Percentiles rank a stretch among this genome's conserved stretches.
phyloP scores from a whole-genome alignment of 2,329 filamentous ascomycete species.

The Aureobasidium sp. region DNA sequence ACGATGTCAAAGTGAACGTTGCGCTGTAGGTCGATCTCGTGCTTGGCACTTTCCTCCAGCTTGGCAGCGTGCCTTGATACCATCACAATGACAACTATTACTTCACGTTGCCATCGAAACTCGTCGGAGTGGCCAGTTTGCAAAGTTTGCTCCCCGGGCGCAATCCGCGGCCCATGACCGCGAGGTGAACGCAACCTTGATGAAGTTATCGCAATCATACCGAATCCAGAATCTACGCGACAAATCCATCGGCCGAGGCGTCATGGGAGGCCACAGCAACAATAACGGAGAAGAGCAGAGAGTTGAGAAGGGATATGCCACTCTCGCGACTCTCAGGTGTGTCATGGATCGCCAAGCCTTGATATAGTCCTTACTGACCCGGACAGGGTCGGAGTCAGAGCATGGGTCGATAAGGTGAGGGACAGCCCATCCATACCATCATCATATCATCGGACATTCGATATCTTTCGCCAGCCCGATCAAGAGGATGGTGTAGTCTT shows the following conservation, averaged over 20 bases:
- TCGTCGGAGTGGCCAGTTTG: neutral
- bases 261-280: constrained; percentile 10
- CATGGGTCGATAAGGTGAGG: constrained; percentile 61
- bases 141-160: constrained; percentile 15
- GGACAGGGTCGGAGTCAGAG: constrained; percentile 58
- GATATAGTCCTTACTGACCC: constrained; percentile 25
- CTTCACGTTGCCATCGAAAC: no score
- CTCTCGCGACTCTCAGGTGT: constrained; percentile 73
- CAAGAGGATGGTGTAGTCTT: neutral
- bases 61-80: no score
- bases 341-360: constrained; percentile 24
- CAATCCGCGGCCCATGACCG: constrained; percentile 10
- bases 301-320: constrained; percentile 73
- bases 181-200: neutral
- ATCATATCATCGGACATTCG: neutral
- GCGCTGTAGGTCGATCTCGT: neutral
- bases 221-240: neutral
- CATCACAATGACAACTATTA: no score
- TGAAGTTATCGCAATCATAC: neutral
- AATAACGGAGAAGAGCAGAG: constrained; percentile 35
- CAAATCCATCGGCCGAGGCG: neutral
- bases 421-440: neutral
- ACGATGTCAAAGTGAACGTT: neutral
- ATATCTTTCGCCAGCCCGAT: neutral
- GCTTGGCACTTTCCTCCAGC: no score